Conservation (phyloP, 1,284 basidiomycete genomes). For the Moesziomyces sp. region DNA sequence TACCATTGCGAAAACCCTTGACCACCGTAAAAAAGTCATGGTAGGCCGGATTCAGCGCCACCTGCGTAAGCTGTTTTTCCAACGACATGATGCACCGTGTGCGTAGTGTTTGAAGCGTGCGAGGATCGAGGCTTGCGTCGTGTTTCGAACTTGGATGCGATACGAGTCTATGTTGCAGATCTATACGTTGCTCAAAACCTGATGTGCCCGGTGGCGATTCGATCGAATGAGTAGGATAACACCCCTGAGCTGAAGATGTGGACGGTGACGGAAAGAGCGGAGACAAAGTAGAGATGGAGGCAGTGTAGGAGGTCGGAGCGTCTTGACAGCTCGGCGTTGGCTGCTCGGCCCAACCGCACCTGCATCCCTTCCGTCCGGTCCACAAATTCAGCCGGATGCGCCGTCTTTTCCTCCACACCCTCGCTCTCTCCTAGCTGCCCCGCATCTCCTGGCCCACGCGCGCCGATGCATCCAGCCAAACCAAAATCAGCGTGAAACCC, state of each 20-base stretch:
- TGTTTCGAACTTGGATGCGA: neutral
- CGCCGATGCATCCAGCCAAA: neutral
- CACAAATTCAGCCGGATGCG: neutral
- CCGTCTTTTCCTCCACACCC: neutral
- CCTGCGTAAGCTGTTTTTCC: conserved; percentile 43
- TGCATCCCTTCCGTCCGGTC: neutral
- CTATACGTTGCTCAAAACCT: neutral
- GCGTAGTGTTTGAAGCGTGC: neutral
- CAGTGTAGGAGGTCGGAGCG: no score
- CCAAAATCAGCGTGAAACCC: neutral
- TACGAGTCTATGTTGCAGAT: neutral
- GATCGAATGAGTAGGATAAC: no score
- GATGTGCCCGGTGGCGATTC: no score
- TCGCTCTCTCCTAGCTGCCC: neutral
- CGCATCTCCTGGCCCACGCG: neutral
- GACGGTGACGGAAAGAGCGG: no score
- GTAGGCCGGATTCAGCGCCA: conserved; percentile 74
- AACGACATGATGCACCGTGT: conserved; percentile 3
- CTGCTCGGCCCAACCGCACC: neutral
- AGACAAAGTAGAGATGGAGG: no score
- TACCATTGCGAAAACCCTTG: conserved; percentile 90
- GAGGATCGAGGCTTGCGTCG: neutral
- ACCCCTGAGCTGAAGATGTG: no score
- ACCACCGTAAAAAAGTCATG: conserved; percentile 91
- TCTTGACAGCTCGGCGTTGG: no score